A percentile compares a stretch with the other conserved stretches of the same genome.
Evolutionary conservation across 441 rosid species (phyloP).

Genomic region (Raphanus hybrid): DNA sequence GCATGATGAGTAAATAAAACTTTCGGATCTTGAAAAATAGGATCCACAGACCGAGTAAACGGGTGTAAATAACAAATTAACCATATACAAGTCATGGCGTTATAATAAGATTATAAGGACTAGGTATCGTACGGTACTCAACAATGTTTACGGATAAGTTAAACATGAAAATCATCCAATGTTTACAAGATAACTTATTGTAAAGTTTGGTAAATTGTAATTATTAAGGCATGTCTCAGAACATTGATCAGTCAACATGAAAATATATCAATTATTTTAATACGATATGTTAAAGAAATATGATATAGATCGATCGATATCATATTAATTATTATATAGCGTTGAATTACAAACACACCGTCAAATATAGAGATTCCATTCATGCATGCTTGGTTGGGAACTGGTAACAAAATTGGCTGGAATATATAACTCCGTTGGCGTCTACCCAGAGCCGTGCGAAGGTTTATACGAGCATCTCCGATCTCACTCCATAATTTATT

Average conservation of each 20-base stretch:
- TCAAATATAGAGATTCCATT: conserved; percentile 29
- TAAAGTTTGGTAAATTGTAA: conserved; percentile 19
- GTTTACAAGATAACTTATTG: conserved; percentile 11
- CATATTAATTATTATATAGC: conserved; percentile 6
- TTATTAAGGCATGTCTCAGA: conserved; percentile 32
- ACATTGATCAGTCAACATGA: conserved; percentile 22
- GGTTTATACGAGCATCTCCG: too few species aligned
- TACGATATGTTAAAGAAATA: not conserved
- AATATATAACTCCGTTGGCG: not conserved
- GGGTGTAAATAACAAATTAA: too few species aligned
- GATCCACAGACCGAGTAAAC: too few species aligned
- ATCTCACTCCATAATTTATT: too few species aligned
- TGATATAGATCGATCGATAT: not conserved
- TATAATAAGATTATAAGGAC: too few species aligned
- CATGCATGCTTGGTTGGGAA: conserved; percentile 12
- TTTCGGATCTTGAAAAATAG: too few species aligned
- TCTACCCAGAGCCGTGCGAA: not conserved
- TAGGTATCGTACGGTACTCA: too few species aligned
- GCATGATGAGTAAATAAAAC: too few species aligned
- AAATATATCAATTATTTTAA: not conserved
- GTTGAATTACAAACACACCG: conserved; percentile 22
- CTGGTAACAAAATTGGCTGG: not conserved
- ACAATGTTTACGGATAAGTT: not conserved
- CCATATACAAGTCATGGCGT: not conserved
- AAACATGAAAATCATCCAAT: not conserved